A percentile compares a stretch with the other conserved stretches of the same genome.
Evolutionary conservation across 805 yeast species (phyloP).

Genomic region (Debaryomyces tyrocola): DNA sequence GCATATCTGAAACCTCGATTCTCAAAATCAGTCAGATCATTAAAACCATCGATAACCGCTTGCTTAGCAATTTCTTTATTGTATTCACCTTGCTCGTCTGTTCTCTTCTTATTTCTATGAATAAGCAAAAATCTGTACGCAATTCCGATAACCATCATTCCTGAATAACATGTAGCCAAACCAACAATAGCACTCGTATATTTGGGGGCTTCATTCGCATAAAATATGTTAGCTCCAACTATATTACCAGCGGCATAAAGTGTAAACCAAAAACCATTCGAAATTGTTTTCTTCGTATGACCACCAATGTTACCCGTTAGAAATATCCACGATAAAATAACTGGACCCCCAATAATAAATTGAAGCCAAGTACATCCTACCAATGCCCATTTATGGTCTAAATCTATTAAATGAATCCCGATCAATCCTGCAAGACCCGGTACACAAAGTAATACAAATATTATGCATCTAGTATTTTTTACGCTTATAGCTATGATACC

Average conservation of each 20-base stretch:
- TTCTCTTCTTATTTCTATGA: slow-evolving; percentile 15
- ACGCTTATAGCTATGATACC: slow-evolving; percentile 22
- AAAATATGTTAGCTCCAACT: slow-evolving; percentile 25
- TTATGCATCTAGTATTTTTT: slow-evolving; percentile 15
- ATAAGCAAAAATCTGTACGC: slow-evolving; percentile 11
- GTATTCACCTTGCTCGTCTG: slow-evolving; percentile 17
- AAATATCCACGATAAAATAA: slow-evolving; percentile 25
- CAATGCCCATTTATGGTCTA: slow-evolving; percentile 21
- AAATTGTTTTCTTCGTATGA: slow-evolving; percentile 21
- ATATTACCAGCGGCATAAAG: slow-evolving; percentile 31
- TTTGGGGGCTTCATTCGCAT: slow-evolving; percentile 22
- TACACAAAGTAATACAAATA: slow-evolving; percentile 16
- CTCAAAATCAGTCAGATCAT: slow-evolving; percentile 22
- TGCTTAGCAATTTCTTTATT: slow-evolving; percentile 19
- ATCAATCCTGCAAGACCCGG: slow-evolving; percentile 26
- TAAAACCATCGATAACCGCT: slow-evolving; percentile 23
- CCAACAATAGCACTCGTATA: slow-evolving; percentile 24
- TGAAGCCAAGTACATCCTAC: slow-evolving; percentile 33
- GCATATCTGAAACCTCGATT: slow-evolving; percentile 24
- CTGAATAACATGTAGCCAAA: slow-evolving; percentile 20
- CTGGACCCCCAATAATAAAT: slow-evolving; percentile 30
- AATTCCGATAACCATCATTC: slow-evolving; percentile 17
- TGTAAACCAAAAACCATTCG: slow-evolving; percentile 21
- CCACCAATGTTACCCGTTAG: slow-evolving; percentile 23
- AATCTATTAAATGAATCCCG: slow-evolving; percentile 19